phyloP scores from a whole-genome alignment of 164 flowering plant genomes.

The Protea cynaroides region DNA sequence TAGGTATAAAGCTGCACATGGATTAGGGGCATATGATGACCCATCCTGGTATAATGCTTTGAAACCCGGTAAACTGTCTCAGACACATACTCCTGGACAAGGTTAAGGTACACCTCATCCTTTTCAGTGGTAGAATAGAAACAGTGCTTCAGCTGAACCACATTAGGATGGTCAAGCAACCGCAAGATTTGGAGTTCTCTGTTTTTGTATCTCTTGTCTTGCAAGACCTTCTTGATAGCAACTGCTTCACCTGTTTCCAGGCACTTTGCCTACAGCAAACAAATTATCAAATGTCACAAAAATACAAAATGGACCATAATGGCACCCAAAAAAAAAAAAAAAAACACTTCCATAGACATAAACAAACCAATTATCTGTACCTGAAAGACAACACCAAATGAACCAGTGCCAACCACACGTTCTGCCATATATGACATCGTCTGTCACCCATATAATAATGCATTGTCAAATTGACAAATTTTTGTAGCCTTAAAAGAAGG shows the following conservation, averaged over 20 bases:
- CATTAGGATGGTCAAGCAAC: constrained; percentile 8
- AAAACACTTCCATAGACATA: background rate
- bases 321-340: too few species aligned
- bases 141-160: constrained; percentile 4
- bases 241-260: constrained; percentile 41
- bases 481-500: background rate
- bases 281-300: background rate
- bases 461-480: background rate
- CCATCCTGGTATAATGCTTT: constrained; percentile 67
- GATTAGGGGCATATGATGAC: constrained; percentile 68
- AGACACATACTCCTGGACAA: constrained; percentile 77
- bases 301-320: too few species aligned
- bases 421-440: constrained; percentile 71
- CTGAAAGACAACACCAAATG: constrained; percentile 84
- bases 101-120: constrained; percentile 38
- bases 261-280: constrained; percentile 1
- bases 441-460: constrained; percentile 28
- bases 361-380: constrained; percentile 24
- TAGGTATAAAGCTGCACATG: constrained; percentile 79
- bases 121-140: constrained; percentile 42
- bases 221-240: constrained; percentile 35
- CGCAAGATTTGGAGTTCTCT: constrained; percentile 41
- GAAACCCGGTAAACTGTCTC: constrained; percentile 82
- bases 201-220: constrained; percentile 97
- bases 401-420: constrained; percentile 80